Evolutionary conservation across 495 filamentous ascomycete genomes (phyloP).

Genomic region (Lentithecium fluviatile): DNA sequence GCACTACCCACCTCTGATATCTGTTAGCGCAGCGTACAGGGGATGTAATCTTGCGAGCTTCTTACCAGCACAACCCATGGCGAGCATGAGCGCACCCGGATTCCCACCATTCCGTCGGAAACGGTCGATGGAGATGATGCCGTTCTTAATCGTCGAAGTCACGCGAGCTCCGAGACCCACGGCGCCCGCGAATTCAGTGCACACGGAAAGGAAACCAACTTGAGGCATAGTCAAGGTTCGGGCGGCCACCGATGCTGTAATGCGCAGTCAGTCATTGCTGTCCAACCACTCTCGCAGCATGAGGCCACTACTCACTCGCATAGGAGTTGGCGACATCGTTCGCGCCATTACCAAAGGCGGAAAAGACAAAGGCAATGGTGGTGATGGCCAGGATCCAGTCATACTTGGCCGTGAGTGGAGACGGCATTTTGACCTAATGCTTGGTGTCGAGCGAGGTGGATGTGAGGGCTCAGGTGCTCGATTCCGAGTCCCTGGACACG

Average conservation of each 20-base stretch:
- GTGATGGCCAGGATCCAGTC: slow-evolving; percentile 53
- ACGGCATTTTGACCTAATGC: neutral
- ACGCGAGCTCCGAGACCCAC: slow-evolving; percentile 63
- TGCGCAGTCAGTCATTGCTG: neutral
- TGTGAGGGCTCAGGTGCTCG: too few relatives aligned
- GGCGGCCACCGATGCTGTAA: slow-evolving; percentile 29
- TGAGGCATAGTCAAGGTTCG: slow-evolving; percentile 35
- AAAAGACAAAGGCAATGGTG: slow-evolving; percentile 48
- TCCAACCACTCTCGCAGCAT: neutral
- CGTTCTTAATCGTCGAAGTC: slow-evolving; percentile 66
- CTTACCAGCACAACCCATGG: slow-evolving; percentile 56
- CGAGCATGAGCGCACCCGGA: slow-evolving; percentile 59
- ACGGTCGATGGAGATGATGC: slow-evolving; percentile 55
- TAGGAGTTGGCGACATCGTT: slow-evolving; percentile 42
- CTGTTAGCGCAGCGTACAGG: too few relatives aligned
- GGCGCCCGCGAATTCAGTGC: slow-evolving; percentile 61
- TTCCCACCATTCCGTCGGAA: slow-evolving; percentile 48
- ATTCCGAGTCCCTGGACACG: too few relatives aligned
- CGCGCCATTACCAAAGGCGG: slow-evolving; percentile 48
- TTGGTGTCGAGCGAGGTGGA: too few relatives aligned
- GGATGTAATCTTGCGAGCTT: too few relatives aligned
- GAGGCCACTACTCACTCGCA: slow-evolving; percentile 18
- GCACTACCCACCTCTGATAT: slow-evolving; percentile 49
- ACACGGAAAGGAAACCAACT: slow-evolving; percentile 31
- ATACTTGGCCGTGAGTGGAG: slow-evolving; percentile 15